Percentiles rank a stretch among this genome's conserved stretches.
phyloP scores from a whole-genome alignment of 345 rosid genomes.

The Clausena lansium region DNA sequence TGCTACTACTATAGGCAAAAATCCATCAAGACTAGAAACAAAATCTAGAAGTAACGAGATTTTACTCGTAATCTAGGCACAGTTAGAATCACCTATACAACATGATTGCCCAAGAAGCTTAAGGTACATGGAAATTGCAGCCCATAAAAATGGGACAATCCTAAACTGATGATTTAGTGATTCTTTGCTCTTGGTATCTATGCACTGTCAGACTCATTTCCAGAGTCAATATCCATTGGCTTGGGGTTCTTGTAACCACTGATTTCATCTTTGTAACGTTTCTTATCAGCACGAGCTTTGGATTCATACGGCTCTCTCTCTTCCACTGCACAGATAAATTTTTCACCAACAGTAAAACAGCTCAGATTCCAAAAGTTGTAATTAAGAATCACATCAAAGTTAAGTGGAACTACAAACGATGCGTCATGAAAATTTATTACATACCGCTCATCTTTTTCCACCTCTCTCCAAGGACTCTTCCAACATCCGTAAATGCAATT shows the following conservation, averaged over 20 bases:
- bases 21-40: background rate
- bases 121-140: background rate
- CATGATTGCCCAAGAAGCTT: background rate
- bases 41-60: background rate
- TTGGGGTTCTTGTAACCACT: constrained; percentile 74
- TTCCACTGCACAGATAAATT: constrained; percentile 41
- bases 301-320: constrained; percentile 83
- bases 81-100: background rate
- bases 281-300: constrained; percentile 71
- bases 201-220: constrained; percentile 36
- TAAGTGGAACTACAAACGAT: background rate
- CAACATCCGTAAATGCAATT: constrained; percentile 57
- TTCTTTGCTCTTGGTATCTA: constrained; percentile 1
- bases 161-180: background rate
- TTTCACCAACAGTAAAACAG: too few species aligned
- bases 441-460: constrained; percentile 84
- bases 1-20: too few species aligned
- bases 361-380: background rate
- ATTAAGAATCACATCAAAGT: background rate
- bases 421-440: background rate
- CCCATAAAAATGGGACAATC: background rate
- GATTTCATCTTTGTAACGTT: constrained; percentile 66
- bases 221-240: constrained; percentile 65
- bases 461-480: constrained; percentile 67
- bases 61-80: background rate